Evolutionary conservation across 371 early-diverging fungal species (phyloP).

Genomic region (Actinomortierella wolfii): DNA sequence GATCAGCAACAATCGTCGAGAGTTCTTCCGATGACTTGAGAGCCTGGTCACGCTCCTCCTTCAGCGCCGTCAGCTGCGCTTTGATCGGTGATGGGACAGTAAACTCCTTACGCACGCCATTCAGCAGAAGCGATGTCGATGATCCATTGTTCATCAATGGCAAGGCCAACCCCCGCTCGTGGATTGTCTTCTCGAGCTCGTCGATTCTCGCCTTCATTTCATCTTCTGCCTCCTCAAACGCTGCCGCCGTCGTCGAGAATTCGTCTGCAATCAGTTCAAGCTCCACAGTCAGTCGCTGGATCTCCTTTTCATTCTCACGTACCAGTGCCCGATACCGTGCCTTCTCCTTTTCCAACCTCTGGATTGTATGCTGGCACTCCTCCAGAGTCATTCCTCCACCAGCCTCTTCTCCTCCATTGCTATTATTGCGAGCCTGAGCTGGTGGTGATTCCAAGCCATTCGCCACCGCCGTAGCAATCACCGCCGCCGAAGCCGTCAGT

Average conservation of each 20-base stretch:
- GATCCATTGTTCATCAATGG: slow-evolving; percentile 16
- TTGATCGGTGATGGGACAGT: slow-evolving; percentile 1
- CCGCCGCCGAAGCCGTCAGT: neutral
- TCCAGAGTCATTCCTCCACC: too few relatives aligned
- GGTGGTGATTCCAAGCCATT: slow-evolving; percentile 12
- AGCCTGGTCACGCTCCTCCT: slow-evolving; percentile 40
- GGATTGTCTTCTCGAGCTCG: slow-evolving; percentile 35
- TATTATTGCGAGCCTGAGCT: neutral
- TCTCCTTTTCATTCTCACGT: slow-evolving; percentile 31
- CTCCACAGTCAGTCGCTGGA: slow-evolving; percentile 29
- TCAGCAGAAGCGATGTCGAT: slow-evolving; percentile 13
- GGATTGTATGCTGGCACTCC: slow-evolving; percentile 4
- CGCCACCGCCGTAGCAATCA: neutral
- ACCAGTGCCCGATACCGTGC: slow-evolving; percentile 32
- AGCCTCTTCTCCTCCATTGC: too few relatives aligned
- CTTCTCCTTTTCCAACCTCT: slow-evolving; percentile 31
- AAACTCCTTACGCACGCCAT: slow-evolving; percentile 10
- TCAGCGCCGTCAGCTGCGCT: slow-evolving; percentile 26
- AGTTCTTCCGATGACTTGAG: slow-evolving; percentile 38
- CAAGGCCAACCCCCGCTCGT: slow-evolving; percentile 8
- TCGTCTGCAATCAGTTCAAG: slow-evolving; percentile 41
- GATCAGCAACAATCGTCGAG: slow-evolving; percentile 29
- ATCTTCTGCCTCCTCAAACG: slow-evolving; percentile 41
- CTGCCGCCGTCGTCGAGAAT: slow-evolving; percentile 22
- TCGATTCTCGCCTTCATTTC: slow-evolving; percentile 40